Evolutionary conservation across 1,139 yeast species (phyloP).

Genomic region (Suhomyces ambrosiae): DNA sequence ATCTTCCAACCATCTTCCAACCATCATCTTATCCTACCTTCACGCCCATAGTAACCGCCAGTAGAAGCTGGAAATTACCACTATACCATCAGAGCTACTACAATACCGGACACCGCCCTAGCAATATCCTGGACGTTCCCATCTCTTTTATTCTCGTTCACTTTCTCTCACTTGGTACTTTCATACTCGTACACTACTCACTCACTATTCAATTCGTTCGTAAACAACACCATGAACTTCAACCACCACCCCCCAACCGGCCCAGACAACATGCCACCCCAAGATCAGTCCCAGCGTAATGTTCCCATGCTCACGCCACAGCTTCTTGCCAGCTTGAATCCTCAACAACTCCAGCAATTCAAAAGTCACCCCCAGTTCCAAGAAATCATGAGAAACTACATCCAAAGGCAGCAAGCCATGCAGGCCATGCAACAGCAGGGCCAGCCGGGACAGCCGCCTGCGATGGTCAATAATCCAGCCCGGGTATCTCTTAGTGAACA

Average conservation of each 20-base stretch:
- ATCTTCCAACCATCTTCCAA: too few species aligned
- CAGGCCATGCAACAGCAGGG: slow-evolving; percentile 36
- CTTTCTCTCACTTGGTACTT: too few species aligned
- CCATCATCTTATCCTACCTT: too few species aligned
- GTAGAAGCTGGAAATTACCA: too few species aligned
- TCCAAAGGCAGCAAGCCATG: slow-evolving; percentile 40
- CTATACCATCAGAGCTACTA: too few species aligned
- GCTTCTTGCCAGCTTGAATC: slow-evolving; percentile 42
- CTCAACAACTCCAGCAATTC: slow-evolving; percentile 51
- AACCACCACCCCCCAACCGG: slow-evolving; percentile 12
- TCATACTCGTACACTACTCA: background rate
- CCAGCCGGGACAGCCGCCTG: slow-evolving; percentile 20
- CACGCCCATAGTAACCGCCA: too few species aligned
- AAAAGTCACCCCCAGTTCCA: slow-evolving; percentile 52
- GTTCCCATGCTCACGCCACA: slow-evolving; percentile 42
- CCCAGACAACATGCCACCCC: slow-evolving; percentile 11
- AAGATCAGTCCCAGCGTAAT: slow-evolving; percentile 11
- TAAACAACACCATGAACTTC: slow-evolving; percentile 11
- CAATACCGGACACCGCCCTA: too few species aligned
- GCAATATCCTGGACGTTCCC: too few species aligned
- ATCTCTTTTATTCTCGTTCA: too few species aligned
- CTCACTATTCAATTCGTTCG: background rate
- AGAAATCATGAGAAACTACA: slow-evolving; percentile 39
- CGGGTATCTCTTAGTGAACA: slow-evolving; percentile 5
- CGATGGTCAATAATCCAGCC: slow-evolving; percentile 7